Base-by-base conservation (phyloP, 208 protist species). In the Leishmania gerbilli region DNA sequence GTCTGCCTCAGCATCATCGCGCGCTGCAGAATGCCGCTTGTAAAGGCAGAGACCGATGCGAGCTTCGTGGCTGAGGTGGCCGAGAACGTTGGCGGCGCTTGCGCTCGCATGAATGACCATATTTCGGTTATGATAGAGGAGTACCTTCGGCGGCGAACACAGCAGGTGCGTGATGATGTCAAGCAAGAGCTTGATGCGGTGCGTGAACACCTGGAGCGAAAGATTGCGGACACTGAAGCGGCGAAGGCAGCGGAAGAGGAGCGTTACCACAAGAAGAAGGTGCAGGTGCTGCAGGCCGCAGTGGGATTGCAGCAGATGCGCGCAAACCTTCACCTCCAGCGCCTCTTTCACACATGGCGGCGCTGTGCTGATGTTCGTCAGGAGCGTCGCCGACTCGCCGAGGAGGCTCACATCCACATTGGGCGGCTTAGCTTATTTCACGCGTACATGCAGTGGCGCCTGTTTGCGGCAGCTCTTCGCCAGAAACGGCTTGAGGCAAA, bases 101-200 rank as follows among this genome's bases (percentile, higher is more conserved):
- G 80, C 58, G 37, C 53, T 27, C 74, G 77, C 17, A 77, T 76
- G 69, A 82, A 81, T n/a, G 74, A 80, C 2, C 84, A 89, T 58
- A 87, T 82, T n/a, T 79, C 84, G 19, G 83, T 65, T 9, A 94
- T 94, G 89, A 89, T 95, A 45, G 88, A 92, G 71, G 88, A 92
- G 77, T 95, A 95, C 53, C 83, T 95, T 27, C 85, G 84, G 24
- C 85, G 84, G 3, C 85, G 88, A 19, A 45, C 65, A 2, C 79
- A 86, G 58, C 74, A 85, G 21, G 75, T 81, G 64, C 84, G 77
- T 55, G 47, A 79, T 19, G 69, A 74, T 27, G 60, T 60, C 42
- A 17, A 65, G 45, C 34, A 81, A 51, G 75, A 72, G 42, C 51
- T 77, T 37, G 71, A 69, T 27, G 68, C 19, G 15, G 55, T 79